These are phyloP conservation scores for Vachellia collinsii DNA, from an alignment of 306 rosid species.

Conservation along the genomic window DNA sequence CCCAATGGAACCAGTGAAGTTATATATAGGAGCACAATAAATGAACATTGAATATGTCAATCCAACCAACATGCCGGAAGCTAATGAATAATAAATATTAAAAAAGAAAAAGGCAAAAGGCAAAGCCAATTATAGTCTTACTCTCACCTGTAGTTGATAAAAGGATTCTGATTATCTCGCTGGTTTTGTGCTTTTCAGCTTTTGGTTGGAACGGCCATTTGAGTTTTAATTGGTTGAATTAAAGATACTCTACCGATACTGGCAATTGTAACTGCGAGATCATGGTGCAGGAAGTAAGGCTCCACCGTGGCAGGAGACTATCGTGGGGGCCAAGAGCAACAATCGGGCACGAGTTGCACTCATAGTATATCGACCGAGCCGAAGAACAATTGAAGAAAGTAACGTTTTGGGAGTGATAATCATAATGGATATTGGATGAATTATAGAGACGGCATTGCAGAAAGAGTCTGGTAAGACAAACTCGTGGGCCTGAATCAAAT, in stretches of 20 bases:
- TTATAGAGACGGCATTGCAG: neutral
- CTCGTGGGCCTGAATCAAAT: neutral
- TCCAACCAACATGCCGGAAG: neutral
- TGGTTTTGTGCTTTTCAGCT: neutral
- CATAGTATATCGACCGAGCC: neutral
- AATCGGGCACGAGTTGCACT: slow-evolving; percentile 14
- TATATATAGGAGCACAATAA: neutral
- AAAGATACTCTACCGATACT: accelerated
- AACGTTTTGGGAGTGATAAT: neutral
- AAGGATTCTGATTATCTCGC: neutral
- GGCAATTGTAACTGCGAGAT: neutral
- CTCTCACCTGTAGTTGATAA: slow-evolving; percentile 20
- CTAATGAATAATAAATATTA: neutral
- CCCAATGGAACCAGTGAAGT: too few relatives aligned
- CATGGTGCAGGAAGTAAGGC: neutral
- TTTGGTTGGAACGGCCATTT: neutral
- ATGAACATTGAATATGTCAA: neutral
- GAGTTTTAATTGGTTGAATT: accelerated
- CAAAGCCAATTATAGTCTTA: neutral
- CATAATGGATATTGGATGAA: neutral
- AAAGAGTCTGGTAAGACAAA: slow-evolving; percentile 24
- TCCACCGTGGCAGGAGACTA: neutral
- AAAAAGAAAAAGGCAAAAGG: neutral
- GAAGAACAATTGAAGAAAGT: slow-evolving; percentile 37
- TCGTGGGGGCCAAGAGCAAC: accelerated